phyloP scores from a whole-genome alignment of 495 filamentous ascomycete genomes.

The Chaetomium cochliodes region DNA sequence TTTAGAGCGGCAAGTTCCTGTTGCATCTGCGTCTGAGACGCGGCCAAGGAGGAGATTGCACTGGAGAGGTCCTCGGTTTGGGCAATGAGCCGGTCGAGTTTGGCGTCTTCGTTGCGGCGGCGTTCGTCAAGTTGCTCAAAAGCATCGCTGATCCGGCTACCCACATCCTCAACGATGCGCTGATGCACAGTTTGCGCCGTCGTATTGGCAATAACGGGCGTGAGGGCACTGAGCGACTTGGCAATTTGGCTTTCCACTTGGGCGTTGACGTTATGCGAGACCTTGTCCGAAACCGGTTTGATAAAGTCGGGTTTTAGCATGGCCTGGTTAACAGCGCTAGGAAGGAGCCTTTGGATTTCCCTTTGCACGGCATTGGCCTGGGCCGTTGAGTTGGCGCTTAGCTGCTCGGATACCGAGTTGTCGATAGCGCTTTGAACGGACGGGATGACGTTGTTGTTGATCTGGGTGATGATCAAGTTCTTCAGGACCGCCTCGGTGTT shows the following conservation, averaged over 20 bases:
- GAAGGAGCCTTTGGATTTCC: constrained; percentile 55
- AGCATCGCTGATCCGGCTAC: constrained; percentile 36
- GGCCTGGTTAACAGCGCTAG: constrained; percentile 47
- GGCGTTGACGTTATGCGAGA: constrained; percentile 61
- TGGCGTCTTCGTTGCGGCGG: constrained; percentile 65
- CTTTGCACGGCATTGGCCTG: constrained; percentile 56
- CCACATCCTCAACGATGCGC: constrained; percentile 35
- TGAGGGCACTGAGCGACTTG: constrained; percentile 59
- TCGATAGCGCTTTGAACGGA: constrained; percentile 46
- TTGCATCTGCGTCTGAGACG: constrained; percentile 51
- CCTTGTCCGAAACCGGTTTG: constrained; percentile 66
- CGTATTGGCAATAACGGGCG: constrained; percentile 61
- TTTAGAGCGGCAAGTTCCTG: constrained; percentile 29
- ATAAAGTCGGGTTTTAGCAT: constrained; percentile 68
- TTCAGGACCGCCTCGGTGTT: constrained; percentile 82
- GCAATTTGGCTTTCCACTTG: constrained; percentile 68
- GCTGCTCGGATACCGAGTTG: constrained; percentile 47
- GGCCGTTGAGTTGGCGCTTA: constrained; percentile 46
- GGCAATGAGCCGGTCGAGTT: constrained; percentile 79
- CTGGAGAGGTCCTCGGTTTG: constrained; percentile 69
- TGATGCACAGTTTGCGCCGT: constrained; percentile 61
- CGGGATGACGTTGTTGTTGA: constrained; percentile 64
- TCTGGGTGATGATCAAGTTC: constrained; percentile 65
- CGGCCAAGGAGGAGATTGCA: constrained; percentile 68
- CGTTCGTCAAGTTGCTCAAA: constrained; percentile 61